Percentiles rank a stretch among this genome's conserved stretches.
These are phyloP conservation scores for Hanseniaspora valbyensis DNA, from an alignment of 805 yeast genomes.

Conservation along the genomic window DNA sequence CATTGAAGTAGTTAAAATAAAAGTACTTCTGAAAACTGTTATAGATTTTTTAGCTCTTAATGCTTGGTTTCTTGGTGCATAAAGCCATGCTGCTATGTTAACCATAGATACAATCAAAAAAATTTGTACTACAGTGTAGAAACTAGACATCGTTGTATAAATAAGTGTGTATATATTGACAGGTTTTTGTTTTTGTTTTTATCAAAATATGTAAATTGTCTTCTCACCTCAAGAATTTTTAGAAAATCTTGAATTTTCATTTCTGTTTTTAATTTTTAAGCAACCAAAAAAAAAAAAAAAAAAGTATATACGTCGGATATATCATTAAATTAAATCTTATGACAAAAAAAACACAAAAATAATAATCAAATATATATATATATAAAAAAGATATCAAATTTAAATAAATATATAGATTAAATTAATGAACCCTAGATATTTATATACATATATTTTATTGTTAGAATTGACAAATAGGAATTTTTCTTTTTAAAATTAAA, in stretches of 20 bases:
- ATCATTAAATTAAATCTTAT: background rate
- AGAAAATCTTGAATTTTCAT: background rate
- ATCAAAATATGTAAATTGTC: no score
- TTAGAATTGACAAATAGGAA: no score
- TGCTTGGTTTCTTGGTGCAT: conserved; percentile 58
- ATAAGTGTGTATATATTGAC: background rate
- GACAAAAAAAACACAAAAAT: no score
- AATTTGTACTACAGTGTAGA: conserved; percentile 56
- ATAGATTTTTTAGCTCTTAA: conserved; percentile 33
- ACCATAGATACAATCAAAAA: conserved; percentile 47
- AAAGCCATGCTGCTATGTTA: conserved; percentile 64
- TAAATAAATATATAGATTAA: no score
- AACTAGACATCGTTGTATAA: conserved; percentile 24
- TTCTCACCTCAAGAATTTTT: no score
- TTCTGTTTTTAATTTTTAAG: background rate
- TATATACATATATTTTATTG: no score
- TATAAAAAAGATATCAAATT: no score
- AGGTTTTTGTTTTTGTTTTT: no score
- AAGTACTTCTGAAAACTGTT: conserved; percentile 67
- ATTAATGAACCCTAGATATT: no score
- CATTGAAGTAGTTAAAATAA: conserved; percentile 58
- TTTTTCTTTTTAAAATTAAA: no score
- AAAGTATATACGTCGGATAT: background rate
- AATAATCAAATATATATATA: no score
- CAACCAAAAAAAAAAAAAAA: background rate